Conservation (phyloP, 331 rosid genomes). For the Acacia pycnantha region DNA sequence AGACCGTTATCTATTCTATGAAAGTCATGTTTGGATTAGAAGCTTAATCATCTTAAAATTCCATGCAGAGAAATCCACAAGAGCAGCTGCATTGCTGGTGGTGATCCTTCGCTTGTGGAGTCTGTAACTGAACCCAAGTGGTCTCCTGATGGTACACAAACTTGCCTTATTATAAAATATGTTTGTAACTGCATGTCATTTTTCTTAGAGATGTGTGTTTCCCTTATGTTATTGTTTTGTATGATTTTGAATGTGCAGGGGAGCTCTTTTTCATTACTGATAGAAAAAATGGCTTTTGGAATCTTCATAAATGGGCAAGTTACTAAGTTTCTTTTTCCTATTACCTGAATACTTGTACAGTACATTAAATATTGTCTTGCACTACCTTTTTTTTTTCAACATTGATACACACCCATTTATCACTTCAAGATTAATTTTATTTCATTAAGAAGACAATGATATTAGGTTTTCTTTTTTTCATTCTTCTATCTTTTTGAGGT, state of each 20-base stretch:
- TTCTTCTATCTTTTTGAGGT: not conserved
- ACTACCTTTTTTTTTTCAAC: not conserved
- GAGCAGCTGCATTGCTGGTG: constrained; percentile 68
- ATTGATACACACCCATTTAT: not conserved
- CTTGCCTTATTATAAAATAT: constrained; percentile 11
- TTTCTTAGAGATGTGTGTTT: not conserved
- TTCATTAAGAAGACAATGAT: not conserved
- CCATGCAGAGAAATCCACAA: constrained; percentile 61
- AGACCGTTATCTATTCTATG: not conserved
- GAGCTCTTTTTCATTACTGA: constrained; percentile 86
- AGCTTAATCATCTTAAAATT: constrained; percentile 15
- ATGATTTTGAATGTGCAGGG: constrained; percentile 58
- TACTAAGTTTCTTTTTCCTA: constrained; percentile 13
- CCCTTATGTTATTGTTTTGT: not conserved
- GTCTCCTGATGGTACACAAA: constrained; percentile 73
- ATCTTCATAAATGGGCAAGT: constrained; percentile 86
- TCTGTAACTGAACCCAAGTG: constrained; percentile 96
- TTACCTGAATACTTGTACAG: constrained; percentile 20
- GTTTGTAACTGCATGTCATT: not conserved
- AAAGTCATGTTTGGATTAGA: constrained; percentile 23
- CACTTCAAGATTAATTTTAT: constrained; percentile 4
- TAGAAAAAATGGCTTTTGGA: constrained; percentile 85
- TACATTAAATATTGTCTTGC: not conserved
- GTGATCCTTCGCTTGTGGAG: constrained; percentile 66
- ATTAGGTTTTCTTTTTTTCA: not conserved